Evolutionary conservation across 2,329 filamentous ascomycete genomes (phyloP).

Genomic region (Podosphaera aphanis): DNA sequence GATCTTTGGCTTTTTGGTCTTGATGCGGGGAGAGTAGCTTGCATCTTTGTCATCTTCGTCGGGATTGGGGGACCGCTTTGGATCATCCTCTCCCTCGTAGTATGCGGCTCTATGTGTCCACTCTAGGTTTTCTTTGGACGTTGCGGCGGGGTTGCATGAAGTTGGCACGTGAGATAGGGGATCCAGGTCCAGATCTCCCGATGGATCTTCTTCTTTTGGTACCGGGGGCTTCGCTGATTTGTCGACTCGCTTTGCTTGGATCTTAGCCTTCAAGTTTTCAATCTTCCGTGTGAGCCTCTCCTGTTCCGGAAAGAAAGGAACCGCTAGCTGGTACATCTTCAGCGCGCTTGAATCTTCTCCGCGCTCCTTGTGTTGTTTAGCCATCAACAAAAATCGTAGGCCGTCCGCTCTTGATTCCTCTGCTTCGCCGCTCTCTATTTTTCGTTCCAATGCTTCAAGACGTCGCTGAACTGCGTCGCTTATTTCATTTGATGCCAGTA

Average conservation of each 20-base stretch:
- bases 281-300: constrained; percentile 53
- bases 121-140: constrained; percentile 7
- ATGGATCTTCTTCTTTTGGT: neutral
- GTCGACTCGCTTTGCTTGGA: constrained; percentile 20
- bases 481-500: constrained; percentile 30
- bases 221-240: constrained; percentile 1
- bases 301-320: constrained; percentile 70
- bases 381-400: constrained; percentile 67
- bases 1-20: constrained; percentile 13
- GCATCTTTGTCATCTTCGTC: constrained; percentile 18
- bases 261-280: constrained; percentile 30
- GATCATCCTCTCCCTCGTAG: constrained; percentile 15
- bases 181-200: neutral
- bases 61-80: constrained; percentile 14
- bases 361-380: constrained; percentile 66
- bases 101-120: neutral
- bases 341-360: constrained; percentile 60
- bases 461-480: constrained; percentile 60
- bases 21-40: constrained; percentile 7
- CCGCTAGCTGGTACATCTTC: constrained; percentile 64
- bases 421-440: constrained; percentile 42
- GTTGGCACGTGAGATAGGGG: neutral
- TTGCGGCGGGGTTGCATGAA: constrained; percentile 3
- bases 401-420: constrained; percentile 64
- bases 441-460: constrained; percentile 62